Percentiles rank a stretch among this genome's conserved stretches.
These are phyloP conservation scores for Cyclotella distinguenda DNA, from an alignment of 108 stramenopile species.

Conservation along the genomic window DNA sequence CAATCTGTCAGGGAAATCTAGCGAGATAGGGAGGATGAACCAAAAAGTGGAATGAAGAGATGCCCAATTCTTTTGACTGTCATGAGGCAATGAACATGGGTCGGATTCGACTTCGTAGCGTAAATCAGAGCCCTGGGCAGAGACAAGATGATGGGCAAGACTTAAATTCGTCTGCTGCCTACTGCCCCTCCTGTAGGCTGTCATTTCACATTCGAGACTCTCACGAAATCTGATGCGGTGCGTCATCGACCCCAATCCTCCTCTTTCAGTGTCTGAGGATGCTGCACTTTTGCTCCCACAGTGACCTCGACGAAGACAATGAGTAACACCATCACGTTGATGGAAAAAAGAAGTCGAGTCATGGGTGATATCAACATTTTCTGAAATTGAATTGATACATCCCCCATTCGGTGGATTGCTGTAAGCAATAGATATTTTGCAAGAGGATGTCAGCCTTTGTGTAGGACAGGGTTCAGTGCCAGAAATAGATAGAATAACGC, in stretches of 20 bases:
- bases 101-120: slow-evolving; percentile 39
- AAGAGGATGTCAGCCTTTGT: slow-evolving; percentile 17
- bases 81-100: too few relatives aligned
- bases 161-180: too few relatives aligned
- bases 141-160: slow-evolving; percentile 53
- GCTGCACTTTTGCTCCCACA: slow-evolving; percentile 7
- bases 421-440: slow-evolving; percentile 37
- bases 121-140: slow-evolving; percentile 45
- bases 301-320: slow-evolving; percentile 4
- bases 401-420: slow-evolving; percentile 29
- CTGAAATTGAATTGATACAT: background rate
- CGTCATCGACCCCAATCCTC: slow-evolving; percentile 41
- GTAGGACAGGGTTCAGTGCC: slow-evolving; percentile 13
- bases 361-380: background rate
- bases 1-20: slow-evolving; percentile 40
- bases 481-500: slow-evolving; percentile 29
- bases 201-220: slow-evolving; percentile 39
- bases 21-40: slow-evolving; percentile 37
- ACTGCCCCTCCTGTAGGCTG: slow-evolving; percentile 43
- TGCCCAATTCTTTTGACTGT: too few relatives aligned
- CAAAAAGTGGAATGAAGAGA: slow-evolving; percentile 50
- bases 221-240: slow-evolving; percentile 31
- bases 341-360: background rate
- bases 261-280: slow-evolving; percentile 12
- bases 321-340: background rate